Evolutionary conservation across 495 filamentous ascomycete species (phyloP).

Genomic region (Hyphodiscus hymeniophilus): DNA sequence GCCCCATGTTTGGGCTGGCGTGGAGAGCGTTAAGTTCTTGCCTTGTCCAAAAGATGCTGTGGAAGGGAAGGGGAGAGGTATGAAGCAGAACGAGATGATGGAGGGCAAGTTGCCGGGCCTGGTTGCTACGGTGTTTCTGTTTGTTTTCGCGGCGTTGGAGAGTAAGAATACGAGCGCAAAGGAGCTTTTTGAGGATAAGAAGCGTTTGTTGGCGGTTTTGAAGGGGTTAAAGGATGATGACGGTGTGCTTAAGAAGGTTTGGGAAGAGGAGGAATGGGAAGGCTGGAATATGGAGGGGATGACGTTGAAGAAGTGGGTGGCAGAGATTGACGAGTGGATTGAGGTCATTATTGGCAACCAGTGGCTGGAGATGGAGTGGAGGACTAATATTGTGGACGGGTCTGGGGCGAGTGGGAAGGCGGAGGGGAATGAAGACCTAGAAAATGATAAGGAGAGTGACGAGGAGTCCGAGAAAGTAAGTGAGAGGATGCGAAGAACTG

Average conservation of each 20-base stretch:
- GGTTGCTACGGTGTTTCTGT: slow-evolving; percentile 63
- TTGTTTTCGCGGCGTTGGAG: slow-evolving; percentile 38
- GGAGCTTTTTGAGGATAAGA: slow-evolving; percentile 31
- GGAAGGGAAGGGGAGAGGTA: slow-evolving; percentile 24
- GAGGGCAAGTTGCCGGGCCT: slow-evolving; percentile 38
- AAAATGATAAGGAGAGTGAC: slow-evolving; percentile 22
- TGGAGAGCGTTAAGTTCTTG: slow-evolving; percentile 45
- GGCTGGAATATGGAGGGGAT: slow-evolving; percentile 37
- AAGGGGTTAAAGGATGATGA: slow-evolving; percentile 27
- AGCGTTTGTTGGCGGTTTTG: slow-evolving; percentile 31
- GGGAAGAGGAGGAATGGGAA: slow-evolving; percentile 34
- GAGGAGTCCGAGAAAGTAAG: slow-evolving; percentile 21
- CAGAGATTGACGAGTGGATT: slow-evolving; percentile 53
- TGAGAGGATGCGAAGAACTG: slow-evolving; percentile 29
- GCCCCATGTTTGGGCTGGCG: slow-evolving; percentile 59
- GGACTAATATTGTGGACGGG: slow-evolving; percentile 39
- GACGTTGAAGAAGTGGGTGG: slow-evolving; percentile 22
- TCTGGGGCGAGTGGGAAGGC: slow-evolving; percentile 26
- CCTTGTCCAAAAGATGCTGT: too few relatives aligned
- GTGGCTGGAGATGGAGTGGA: slow-evolving; percentile 68
- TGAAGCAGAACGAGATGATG: slow-evolving; percentile 22
- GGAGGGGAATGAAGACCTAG: slow-evolving; percentile 7
- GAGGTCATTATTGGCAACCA: slow-evolving; percentile 43
- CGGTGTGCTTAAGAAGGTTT: slow-evolving; percentile 26
- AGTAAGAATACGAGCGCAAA: slow-evolving; percentile 30